Evolutionary conservation across 1,284 basidiomycete genomes (phyloP), one percentile per base, ranked within the genome.

Genomic region (Austroboletus novae-zelandiae): DNA sequence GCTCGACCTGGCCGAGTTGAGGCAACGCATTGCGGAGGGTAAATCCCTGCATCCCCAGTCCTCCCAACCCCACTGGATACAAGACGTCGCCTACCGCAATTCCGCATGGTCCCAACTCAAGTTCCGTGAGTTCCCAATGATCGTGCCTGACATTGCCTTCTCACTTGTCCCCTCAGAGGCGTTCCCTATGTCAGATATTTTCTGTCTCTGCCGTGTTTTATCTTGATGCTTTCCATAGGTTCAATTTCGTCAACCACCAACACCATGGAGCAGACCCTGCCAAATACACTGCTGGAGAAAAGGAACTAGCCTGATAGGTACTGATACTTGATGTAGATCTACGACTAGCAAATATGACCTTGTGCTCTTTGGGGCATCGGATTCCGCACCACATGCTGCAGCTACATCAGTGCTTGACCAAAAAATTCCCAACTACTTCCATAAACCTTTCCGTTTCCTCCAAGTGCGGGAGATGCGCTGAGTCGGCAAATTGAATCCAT

Each of bases 81-180:
- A 98, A 72, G 86, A 82, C 53, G 83, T 89, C 45, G 94, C 96
- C 30, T 81, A 88, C 71, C 80, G 91, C 61, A 98, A 98, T 76
- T 95, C 92, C 20, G 86, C 81, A n/a, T 96, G 86, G 76, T 91
- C 89, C 29, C 93, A 94, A 69, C 80, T 95, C 62, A 95, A 94
- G 72, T 87, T 89, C 74, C 83, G 93, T 94, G 69, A 70, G 91
- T 85, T 9, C 31, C 40, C 44, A 9, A 27, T 27, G 25, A 27
- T 36, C 30, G 48, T 40, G 37, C 41, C 48, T 4, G 42, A 18
- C 35, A 13, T 43, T n/a, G 15, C 48, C 13, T 30, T 36, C 31
- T 59, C 42, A 59, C 29, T 34, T 10, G 34, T 23, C 15, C 17
- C 30, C 47, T 55, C 50, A 89, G 86, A 77, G 57, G 72, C 76